Conservation (phyloP, 1,284 basidiomycete genomes). For the Fomitopsis betulina region DNA sequence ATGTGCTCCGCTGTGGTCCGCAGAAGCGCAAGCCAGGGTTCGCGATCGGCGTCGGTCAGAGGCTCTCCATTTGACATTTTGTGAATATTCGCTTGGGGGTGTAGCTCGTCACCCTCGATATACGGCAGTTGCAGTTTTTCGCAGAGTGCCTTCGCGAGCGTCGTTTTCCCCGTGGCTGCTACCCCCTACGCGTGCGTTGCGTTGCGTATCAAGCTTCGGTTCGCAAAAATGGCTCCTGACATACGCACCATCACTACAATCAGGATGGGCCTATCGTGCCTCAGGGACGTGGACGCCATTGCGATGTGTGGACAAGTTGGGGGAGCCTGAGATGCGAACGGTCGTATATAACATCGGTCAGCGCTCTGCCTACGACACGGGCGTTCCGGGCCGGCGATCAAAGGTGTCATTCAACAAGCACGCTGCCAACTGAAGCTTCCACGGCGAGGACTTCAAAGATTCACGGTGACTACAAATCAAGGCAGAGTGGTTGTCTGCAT, state of each 20-base stretch:
- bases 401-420: not conserved
- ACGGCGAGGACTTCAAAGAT: too few species aligned
- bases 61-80: conserved; percentile 87
- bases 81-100: conserved; percentile 76
- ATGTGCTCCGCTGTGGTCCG: conserved; percentile 59
- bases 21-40: conserved; percentile 82
- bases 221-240: not conserved
- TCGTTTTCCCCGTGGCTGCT: conserved; percentile 86
- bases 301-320: not conserved
- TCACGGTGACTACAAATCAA: too few species aligned
- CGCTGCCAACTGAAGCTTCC: too few species aligned
- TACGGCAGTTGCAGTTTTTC: conserved; percentile 64
- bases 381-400: not conserved
- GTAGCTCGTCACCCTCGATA: conserved; percentile 88
- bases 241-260: conserved; percentile 45
- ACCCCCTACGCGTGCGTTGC: conserved; percentile 50
- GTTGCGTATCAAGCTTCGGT: not conserved
- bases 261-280: conserved; percentile 26
- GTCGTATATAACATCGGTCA: not conserved
- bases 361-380: not conserved
- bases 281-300: not conserved
- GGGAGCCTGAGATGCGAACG: too few species aligned
- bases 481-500: too few species aligned
- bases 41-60: conserved; percentile 78
- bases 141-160: conserved; percentile 69